Base-by-base conservation (phyloP, 2,329 filamentous ascomycete species). In the Dothistroma pini region DNA sequence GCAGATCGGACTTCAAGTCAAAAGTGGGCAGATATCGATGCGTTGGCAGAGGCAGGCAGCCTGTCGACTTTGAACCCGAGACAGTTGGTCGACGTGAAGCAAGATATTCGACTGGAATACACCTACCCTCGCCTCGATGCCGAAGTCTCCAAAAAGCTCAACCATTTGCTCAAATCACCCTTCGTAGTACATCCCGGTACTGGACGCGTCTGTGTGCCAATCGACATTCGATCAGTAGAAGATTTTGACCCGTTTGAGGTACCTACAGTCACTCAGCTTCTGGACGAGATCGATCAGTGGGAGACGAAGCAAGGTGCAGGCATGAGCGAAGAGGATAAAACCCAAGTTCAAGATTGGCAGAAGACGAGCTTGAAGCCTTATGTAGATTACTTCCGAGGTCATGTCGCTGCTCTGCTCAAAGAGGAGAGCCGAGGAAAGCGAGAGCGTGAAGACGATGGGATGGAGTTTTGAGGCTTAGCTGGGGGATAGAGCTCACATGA, bases 151-250 rank as follows among this genome's bases (percentile, higher is more conserved):
- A 97, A 97, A 81, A 96, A 97, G 75, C 86, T 96, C 60, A 97
- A 97, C 79, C 95, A 99, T 83, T 86, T 99, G 83, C 87, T 99
- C 69, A 99, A 99, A 75, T 93, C 89, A 64, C 95, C 95, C 0
- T 99, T 99, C 72, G 93, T 97, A 63, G 88, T 99, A 41, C 95
- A 99, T 74, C 95, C 95, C 0, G 92, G 92, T 19, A 99, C 95
- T 0, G 93, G 95, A 0, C 81, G 93, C 58, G 91, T 99, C 7
- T 99, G 95, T 79, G 95, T 99, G 56, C 95, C 95, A 1, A 97
- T 99, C 70, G 90, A 97, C 73, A 84, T 86, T 0, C 79, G 80
- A 38, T 81, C 78, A 5, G 83, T 93, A 0, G 91, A 95, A 54
- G 83, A 87, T 3, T 99, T 99, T 70, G 90, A 97, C 72, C 95